These are phyloP conservation scores for Periconia macrospinosa DNA, from an alignment of 2,329 filamentous ascomycete genomes.

Conservation along the genomic window DNA sequence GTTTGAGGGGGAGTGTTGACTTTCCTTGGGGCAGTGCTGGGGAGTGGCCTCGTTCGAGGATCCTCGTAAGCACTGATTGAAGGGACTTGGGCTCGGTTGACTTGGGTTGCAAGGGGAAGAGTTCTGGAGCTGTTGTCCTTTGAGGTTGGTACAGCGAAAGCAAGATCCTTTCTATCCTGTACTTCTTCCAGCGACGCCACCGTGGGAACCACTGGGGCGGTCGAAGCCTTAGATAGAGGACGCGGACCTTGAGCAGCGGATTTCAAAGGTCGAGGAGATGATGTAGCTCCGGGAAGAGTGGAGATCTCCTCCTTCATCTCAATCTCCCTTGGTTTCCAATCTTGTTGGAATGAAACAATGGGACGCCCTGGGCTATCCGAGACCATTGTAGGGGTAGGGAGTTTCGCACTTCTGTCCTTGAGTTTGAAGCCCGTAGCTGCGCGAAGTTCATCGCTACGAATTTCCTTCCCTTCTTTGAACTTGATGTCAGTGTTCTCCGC, in stretches of 20 bases:
- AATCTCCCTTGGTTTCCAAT: slow-evolving; percentile 76
- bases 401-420: slow-evolving; percentile 80
- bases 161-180: background rate
- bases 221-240: slow-evolving; percentile 41
- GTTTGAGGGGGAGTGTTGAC: slow-evolving; percentile 29
- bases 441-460: slow-evolving; percentile 84
- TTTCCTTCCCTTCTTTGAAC: slow-evolving; percentile 77
- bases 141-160: background rate
- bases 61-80: slow-evolving; percentile 31
- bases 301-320: slow-evolving; percentile 63
- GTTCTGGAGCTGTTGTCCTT: slow-evolving; percentile 8
- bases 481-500: slow-evolving; percentile 45
- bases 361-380: slow-evolving; percentile 88
- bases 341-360: slow-evolving; percentile 93
- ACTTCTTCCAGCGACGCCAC: slow-evolving; percentile 53
- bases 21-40: slow-evolving; percentile 27
- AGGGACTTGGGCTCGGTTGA: slow-evolving; percentile 21
- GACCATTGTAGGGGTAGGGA: slow-evolving; percentile 87
- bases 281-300: slow-evolving; percentile 20
- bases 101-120: slow-evolving; percentile 29
- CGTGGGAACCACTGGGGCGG: slow-evolving; percentile 50
- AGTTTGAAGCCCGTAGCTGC: slow-evolving; percentile 87
- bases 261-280: slow-evolving; percentile 19
- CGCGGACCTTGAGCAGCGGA: slow-evolving; percentile 23
- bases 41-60: slow-evolving; percentile 29